Conservation (phyloP, 1,139 yeast species). For the Candida sp. region DNA sequence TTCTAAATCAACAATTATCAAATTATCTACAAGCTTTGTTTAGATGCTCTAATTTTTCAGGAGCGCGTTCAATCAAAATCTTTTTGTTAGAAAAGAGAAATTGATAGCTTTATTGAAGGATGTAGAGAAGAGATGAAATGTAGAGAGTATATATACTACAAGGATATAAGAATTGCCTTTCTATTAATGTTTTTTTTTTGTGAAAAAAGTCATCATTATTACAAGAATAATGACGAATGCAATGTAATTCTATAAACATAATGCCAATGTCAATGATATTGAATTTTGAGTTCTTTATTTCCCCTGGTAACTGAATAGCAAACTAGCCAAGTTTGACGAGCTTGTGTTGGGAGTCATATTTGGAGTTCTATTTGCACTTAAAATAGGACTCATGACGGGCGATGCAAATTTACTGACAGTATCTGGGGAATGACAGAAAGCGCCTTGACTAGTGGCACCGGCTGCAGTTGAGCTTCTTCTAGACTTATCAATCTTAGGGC, state of each 20-base stretch:
- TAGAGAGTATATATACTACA: too few relatives aligned
- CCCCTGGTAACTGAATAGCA: too few relatives aligned
- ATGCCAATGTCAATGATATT: too few relatives aligned
- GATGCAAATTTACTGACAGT: conserved; percentile 25
- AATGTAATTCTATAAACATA: too few relatives aligned
- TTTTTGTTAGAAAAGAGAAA: too few relatives aligned
- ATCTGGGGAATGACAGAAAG: conserved; percentile 27
- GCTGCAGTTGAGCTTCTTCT: not conserved
- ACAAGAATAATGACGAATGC: too few relatives aligned
- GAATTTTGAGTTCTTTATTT: too few relatives aligned
- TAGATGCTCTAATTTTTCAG: not conserved
- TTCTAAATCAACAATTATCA: not conserved
- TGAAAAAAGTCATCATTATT: too few relatives aligned
- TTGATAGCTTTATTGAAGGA: too few relatives aligned
- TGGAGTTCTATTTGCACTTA: not conserved
- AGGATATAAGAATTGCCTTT: too few relatives aligned
- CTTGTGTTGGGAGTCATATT: not conserved
- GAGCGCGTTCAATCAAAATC: not conserved
- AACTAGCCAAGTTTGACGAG: not conserved
- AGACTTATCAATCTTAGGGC: conserved; percentile 2
- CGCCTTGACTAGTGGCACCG: conserved; percentile 23
- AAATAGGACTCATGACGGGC: conserved; percentile 13
- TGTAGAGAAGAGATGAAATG: too few relatives aligned
- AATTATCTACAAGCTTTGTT: not conserved
- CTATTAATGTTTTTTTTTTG: too few relatives aligned